phyloP scores from a whole-genome alignment of 2,329 filamentous ascomycete species.

The Aspergillus melleus region DNA sequence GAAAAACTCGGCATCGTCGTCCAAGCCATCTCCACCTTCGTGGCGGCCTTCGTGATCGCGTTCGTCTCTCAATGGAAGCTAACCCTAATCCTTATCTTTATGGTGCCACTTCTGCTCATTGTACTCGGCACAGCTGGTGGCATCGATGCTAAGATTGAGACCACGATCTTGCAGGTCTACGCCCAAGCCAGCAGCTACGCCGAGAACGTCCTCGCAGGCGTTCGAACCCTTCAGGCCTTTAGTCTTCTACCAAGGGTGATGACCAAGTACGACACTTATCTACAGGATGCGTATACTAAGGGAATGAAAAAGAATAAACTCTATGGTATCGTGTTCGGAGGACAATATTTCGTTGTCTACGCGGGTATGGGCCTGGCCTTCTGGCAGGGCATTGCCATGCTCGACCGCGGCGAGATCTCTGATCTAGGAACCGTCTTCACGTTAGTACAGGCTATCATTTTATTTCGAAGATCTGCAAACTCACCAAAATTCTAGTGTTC shows the following conservation, averaged over 20 bases:
- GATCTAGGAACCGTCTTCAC: slow-evolving; percentile 29
- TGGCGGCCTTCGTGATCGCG: too few species aligned
- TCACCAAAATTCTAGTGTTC: slow-evolving; percentile 15
- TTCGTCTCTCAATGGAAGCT: too few species aligned
- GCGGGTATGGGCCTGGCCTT: slow-evolving; percentile 51
- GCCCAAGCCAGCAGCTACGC: background rate
- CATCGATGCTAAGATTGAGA: too few species aligned
- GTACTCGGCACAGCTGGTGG: too few species aligned
- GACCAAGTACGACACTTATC: slow-evolving; percentile 19
- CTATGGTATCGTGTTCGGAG: slow-evolving; percentile 20
- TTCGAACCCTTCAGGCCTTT: slow-evolving; percentile 25
- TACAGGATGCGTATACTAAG: slow-evolving; percentile 10
- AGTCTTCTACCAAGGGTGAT: slow-evolving; percentile 18
- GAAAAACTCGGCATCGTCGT: too few species aligned
- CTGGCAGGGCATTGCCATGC: slow-evolving; percentile 35
- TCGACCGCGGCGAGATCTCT: slow-evolving; percentile 27
- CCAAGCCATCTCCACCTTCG: too few species aligned
- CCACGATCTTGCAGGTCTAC: too few species aligned
- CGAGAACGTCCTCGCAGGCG: background rate
- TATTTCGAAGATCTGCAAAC: too few species aligned
- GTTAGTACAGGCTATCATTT: slow-evolving; percentile 2
- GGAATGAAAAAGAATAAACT: slow-evolving; percentile 20
- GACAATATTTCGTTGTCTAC: slow-evolving; percentile 16
- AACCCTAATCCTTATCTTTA: too few species aligned
- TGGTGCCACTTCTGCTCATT: too few species aligned